Evolutionary conservation across 768 basidiomycete species (phyloP).

Genomic region (Mycena olivaceomarginata): DNA sequence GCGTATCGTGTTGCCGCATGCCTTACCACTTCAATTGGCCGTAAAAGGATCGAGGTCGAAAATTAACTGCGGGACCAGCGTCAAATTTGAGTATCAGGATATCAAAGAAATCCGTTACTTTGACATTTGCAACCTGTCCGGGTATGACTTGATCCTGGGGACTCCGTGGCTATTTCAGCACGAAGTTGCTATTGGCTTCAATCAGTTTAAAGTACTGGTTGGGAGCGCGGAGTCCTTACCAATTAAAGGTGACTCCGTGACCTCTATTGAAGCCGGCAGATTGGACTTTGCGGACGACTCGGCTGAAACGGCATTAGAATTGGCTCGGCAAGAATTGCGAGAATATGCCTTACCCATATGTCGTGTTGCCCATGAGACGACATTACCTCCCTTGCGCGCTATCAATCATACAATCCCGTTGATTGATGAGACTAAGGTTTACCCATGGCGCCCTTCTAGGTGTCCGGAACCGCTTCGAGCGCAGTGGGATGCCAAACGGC

Average conservation of each 20-base stretch:
- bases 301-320: background rate
- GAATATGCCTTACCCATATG: conserved; percentile 43
- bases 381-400: conserved; percentile 48
- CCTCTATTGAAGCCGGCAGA: background rate
- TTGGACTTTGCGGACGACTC: background rate
- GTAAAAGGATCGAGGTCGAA: conserved; percentile 56
- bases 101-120: conserved; percentile 51
- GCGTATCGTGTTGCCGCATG: conserved; percentile 49
- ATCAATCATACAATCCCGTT: conserved; percentile 53
- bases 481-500: conserved; percentile 1
- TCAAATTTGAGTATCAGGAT: conserved; percentile 55
- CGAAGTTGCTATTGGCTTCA: conserved; percentile 40
- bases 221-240: conserved; percentile 32
- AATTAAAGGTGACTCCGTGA: conserved; percentile 18
- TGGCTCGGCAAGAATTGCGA: background rate
- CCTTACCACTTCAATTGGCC: conserved; percentile 41
- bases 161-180: conserved; percentile 53
- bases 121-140: conserved; percentile 51
- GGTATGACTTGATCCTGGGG: conserved; percentile 52
- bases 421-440: conserved; percentile 48
- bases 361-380: conserved; percentile 42
- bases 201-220: conserved; percentile 38
- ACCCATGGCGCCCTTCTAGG: conserved; percentile 48
- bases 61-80: conserved; percentile 52
- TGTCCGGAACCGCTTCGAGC: conserved; percentile 45